Evolutionary conservation across 2,329 filamentous ascomycete genomes (phyloP), one percentile per base, ranked within the genome.

Genomic region (Escovopsis weberi): DNA sequence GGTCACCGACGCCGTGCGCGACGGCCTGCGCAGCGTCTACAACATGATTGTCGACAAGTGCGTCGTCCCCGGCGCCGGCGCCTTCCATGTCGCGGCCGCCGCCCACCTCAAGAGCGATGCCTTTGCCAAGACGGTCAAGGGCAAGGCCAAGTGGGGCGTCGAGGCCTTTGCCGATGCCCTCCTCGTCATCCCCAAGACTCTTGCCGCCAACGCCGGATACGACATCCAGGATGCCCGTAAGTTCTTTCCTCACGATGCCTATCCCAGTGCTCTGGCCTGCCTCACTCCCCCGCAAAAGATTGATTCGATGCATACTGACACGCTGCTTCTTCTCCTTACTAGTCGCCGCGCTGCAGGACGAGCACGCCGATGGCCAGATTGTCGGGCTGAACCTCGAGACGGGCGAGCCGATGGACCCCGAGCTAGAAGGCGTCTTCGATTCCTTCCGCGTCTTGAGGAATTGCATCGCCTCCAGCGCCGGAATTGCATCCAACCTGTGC

Each of bases 41-140:
- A 98, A 98, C 72, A 94, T 94, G 73, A 96, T 98, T 61, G 89
- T 96, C n/a, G 91, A 98, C 62, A 79, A 82, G 65, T 89, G 84
- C 52, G 91, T 98, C 18, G 86, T 98, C 26, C 91, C 91, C 2
- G 91, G 91, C 45, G 91, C 80, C 45, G 91, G 91, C 54, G 85
- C 91, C 40, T 98, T 94, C 78, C 91, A 98, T 64, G 80, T 98
- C 38, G 88, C 91, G 30, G 94, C 85, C 54, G 86, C 88, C 23
- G 74, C 80, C 38, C 87, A 94, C 63, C 72, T 98, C 48, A 83
- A 82, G 60, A 87, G 86, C 50, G 86, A 94, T 55, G 75, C 74
- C 15, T 94, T 96, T 68, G 73, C 74, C 53, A 93, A 86, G 70
- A 82, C 82, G 28, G 84, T 96, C 59, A 98, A 95, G 74, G 91